phyloP scores from a whole-genome alignment of 345 rosid genomes.

The Populus euphratica region DNA sequence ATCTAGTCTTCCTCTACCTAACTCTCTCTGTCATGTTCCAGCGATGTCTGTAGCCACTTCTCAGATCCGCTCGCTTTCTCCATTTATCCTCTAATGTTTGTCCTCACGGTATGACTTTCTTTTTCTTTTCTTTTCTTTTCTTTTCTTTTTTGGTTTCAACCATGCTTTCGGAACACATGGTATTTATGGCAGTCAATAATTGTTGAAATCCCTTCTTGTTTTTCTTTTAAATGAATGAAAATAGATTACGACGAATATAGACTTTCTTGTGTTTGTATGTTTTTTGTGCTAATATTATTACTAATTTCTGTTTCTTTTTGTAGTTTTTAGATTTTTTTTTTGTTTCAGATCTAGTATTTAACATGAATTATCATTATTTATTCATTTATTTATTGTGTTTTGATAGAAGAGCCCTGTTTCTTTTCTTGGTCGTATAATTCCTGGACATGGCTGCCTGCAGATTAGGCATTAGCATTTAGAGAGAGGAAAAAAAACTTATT shows the following conservation, averaged over 20 bases:
- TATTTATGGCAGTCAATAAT: background rate
- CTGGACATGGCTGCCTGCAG: background rate
- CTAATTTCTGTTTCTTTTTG: background rate
- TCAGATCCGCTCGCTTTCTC: constrained; percentile 30
- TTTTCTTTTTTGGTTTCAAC: background rate
- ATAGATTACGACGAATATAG: no score
- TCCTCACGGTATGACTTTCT: constrained; percentile 16
- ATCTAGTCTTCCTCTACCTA: background rate
- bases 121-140: background rate
- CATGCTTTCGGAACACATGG: background rate
- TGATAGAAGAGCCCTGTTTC: background rate
- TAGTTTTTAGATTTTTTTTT: background rate
- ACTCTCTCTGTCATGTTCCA: background rate
- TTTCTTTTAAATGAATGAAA: background rate
- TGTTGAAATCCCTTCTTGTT: background rate
- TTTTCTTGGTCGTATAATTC: background rate
- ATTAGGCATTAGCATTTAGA: background rate
- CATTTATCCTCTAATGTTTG: constrained; percentile 2
- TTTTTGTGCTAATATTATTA: background rate
- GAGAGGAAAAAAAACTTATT: background rate
- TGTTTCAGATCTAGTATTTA: constrained; percentile 25
- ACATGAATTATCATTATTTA: background rate
- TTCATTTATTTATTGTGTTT: background rate
- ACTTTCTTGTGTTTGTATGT: background rate
- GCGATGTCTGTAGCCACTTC: constrained; percentile 30